Evolutionary conservation across 2,329 filamentous ascomycete species (phyloP).

Genomic region (Zymoseptoria crescenta): DNA sequence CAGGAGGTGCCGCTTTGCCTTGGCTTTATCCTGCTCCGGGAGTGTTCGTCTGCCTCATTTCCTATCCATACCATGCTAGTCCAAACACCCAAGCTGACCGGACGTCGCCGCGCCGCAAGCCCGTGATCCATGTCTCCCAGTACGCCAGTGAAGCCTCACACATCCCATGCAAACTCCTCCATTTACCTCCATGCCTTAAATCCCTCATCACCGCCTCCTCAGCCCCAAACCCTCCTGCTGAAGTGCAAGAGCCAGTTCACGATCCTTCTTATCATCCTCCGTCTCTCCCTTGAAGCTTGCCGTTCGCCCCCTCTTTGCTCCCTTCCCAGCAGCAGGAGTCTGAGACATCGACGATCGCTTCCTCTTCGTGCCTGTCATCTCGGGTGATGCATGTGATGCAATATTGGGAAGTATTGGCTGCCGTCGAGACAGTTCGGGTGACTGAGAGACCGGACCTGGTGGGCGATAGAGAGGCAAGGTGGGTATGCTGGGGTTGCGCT

Average conservation of each 20-base stretch:
- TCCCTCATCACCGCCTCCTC: not conserved
- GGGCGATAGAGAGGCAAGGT: constrained; percentile 24
- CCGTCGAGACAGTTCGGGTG: constrained; percentile 22
- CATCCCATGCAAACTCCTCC: not conserved
- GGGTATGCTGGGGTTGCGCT: constrained; percentile 7
- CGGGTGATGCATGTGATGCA: constrained; percentile 1
- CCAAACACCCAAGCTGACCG: not conserved
- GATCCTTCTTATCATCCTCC: constrained; percentile 5
- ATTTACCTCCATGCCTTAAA: not conserved
- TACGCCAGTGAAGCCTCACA: too few relatives aligned
- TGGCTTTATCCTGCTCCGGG: not conserved
- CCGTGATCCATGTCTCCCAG: not conserved
- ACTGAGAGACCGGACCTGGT: constrained; percentile 22
- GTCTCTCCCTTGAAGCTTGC: not conserved
- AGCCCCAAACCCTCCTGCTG: constrained; percentile 17
- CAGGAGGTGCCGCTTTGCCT: not conserved
- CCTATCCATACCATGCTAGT: not conserved
- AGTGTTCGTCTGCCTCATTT: not conserved
- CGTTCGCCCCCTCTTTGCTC: not conserved
- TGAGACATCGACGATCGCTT: constrained; percentile 17
- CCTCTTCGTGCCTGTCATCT: constrained; percentile 12
- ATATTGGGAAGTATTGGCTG: constrained; percentile 14
- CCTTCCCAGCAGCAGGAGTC: not conserved
- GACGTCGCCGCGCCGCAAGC: not conserved
- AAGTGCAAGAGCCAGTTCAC: constrained; percentile 13